Evolutionary conservation across 2,329 filamentous ascomycete species (phyloP).

Genomic region (Didymella glomerata): DNA sequence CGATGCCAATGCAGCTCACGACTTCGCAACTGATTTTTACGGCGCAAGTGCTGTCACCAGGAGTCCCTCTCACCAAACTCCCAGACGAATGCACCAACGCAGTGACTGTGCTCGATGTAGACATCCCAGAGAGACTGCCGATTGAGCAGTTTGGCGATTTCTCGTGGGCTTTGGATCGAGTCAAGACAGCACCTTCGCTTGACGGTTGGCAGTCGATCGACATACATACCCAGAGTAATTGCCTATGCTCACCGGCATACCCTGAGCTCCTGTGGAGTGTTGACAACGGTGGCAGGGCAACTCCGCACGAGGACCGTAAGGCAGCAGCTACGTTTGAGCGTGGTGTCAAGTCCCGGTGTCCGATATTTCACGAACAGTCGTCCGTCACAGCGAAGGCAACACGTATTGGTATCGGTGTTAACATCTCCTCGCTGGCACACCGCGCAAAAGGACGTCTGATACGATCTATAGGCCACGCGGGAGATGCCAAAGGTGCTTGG

Average conservation of each 20-base stretch:
- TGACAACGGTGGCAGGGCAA: slow-evolving; percentile 26
- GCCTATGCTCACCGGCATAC: slow-evolving; percentile 37
- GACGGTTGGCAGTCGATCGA: slow-evolving; percentile 32
- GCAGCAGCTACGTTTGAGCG: slow-evolving; percentile 62
- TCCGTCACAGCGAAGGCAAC: slow-evolving; percentile 32
- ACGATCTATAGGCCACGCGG: not conserved
- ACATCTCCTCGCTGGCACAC: slow-evolving; percentile 55
- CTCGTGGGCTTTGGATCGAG: slow-evolving; percentile 36
- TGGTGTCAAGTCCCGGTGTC: slow-evolving; percentile 58
- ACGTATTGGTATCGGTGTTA: slow-evolving; percentile 54
- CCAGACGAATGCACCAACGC: slow-evolving; percentile 28
- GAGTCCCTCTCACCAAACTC: not conserved
- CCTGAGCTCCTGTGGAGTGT: slow-evolving; percentile 43
- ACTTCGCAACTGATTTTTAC: slow-evolving; percentile 8
- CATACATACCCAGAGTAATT: slow-evolving; percentile 5
- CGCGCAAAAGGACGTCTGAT: slow-evolving; percentile 51
- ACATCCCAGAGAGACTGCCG: slow-evolving; percentile 13
- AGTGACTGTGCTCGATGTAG: slow-evolving; percentile 34
- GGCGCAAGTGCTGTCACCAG: slow-evolving; percentile 12
- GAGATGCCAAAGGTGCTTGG: slow-evolving; percentile 50
- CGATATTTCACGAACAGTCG: slow-evolving; percentile 31
- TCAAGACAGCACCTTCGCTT: slow-evolving; percentile 28
- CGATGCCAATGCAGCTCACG: slow-evolving; percentile 12
- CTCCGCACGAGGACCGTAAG: slow-evolving; percentile 49
- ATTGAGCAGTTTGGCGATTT: slow-evolving; percentile 22